Percentiles rank a stretch among this genome's conserved stretches.
Evolutionary conservation across 495 filamentous ascomycete genomes (phyloP).

Genomic region (Tuber indicum): DNA sequence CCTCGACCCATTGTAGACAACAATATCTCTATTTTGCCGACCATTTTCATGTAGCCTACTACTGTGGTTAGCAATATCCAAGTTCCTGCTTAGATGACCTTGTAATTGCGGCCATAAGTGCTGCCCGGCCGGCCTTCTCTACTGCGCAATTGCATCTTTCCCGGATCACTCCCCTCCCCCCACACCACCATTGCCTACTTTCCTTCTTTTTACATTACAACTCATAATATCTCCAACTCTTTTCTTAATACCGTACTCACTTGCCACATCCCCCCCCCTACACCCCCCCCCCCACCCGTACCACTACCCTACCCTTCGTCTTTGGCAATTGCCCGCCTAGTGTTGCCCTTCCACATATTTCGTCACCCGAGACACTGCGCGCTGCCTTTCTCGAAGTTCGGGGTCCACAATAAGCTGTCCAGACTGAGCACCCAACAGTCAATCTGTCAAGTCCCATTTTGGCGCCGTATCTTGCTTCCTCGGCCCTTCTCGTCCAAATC

Average conservation of each 20-base stretch:
- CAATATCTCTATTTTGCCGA: background rate
- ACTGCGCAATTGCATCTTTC: conserved; percentile 29
- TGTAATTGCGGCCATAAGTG: conserved; percentile 6
- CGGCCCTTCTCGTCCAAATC: conserved; percentile 39
- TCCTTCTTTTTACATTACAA: conserved; percentile 4
- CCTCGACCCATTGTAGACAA: conserved; percentile 31
- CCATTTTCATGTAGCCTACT: background rate
- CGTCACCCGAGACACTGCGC: conserved; percentile 40
- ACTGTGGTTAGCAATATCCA: background rate
- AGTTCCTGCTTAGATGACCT: background rate
- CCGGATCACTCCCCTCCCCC: background rate
- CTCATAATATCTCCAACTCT: conserved; percentile 9
- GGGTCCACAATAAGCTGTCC: conserved; percentile 36
- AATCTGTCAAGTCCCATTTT: conserved; percentile 40
- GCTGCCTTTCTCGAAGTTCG: conserved; percentile 40
- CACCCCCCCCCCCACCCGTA: background rate
- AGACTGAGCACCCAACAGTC: conserved; percentile 36
- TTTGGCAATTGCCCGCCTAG: conserved; percentile 32
- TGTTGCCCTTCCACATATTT: conserved; percentile 40
- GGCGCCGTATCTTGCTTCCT: conserved; percentile 36
- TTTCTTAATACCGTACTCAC: conserved; percentile 10
- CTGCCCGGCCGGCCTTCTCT: conserved; percentile 21
- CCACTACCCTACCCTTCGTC: conserved; percentile 32
- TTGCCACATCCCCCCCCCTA: conserved; percentile 6
- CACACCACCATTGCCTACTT: conserved; percentile 16